Evolutionary conservation across 306 rosid species (phyloP).

Genomic region (Herpetospermum pedunculosum): DNA sequence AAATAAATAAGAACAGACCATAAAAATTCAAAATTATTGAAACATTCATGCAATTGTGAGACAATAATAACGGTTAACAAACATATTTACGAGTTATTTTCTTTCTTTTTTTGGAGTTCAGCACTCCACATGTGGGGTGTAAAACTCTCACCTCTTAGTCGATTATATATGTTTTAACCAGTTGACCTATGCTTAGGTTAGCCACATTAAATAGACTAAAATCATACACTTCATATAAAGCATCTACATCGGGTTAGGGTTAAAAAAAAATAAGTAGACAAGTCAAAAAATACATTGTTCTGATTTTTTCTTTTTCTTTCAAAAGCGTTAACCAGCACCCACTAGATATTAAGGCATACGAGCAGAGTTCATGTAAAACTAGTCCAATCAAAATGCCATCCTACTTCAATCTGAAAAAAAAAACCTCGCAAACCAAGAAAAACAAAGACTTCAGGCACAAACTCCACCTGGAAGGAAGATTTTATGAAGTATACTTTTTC

Average conservation of each 20-base stretch:
- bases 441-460: neutral
- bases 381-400: neutral
- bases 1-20: neutral
- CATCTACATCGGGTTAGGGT: neutral
- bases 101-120: too few relatives aligned
- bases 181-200: too few relatives aligned
- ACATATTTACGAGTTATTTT: neutral
- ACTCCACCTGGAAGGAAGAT: neutral
- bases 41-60: neutral
- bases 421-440: neutral
- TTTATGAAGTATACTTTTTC: neutral
- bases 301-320: neutral
- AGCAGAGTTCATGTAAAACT: neutral
- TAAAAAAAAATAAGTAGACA: neutral
- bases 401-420: neutral
- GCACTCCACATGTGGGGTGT: too few relatives aligned
- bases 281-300: neutral
- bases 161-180: too few relatives aligned
- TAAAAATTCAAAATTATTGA: neutral
- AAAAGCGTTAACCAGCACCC: neutral
- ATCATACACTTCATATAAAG: neutral
- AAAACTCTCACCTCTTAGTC: too few relatives aligned
- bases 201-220: too few relatives aligned
- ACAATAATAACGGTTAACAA: neutral
- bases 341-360: neutral